Percentiles rank a stretch among this genome's conserved stretches.
Conservation (phyloP, 495 filamentous ascomycete genomes). For the Aspergillus steynii region DNA sequence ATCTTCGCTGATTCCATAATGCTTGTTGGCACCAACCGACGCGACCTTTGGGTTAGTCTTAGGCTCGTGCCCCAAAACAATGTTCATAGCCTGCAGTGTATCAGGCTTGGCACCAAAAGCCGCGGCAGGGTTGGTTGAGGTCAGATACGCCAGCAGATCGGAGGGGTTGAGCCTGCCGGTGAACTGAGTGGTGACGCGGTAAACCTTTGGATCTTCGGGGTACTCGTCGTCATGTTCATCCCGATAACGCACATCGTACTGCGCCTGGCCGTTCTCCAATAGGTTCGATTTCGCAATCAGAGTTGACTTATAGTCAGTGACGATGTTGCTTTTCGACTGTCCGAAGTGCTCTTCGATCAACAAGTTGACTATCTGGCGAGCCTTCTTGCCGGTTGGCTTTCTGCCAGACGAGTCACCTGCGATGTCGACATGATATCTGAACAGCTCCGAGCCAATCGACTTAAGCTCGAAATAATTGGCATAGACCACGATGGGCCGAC, state of each 20-base stretch:
- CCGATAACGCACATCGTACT: constrained; percentile 42
- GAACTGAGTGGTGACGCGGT: constrained; percentile 44
- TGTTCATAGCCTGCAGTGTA: constrained; percentile 54
- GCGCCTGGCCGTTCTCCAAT: constrained; percentile 12
- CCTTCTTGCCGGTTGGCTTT: constrained; percentile 52
- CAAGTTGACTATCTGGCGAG: constrained; percentile 51
- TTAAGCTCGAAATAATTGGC: constrained; percentile 65
- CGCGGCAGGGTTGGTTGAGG: constrained; percentile 44
- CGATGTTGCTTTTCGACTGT: constrained; percentile 33
- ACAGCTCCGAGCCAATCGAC: constrained; percentile 34
- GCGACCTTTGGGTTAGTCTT: constrained; percentile 34
- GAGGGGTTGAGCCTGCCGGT: constrained; percentile 48
- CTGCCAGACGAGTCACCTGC: constrained; percentile 24
- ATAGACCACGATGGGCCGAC: constrained; percentile 53
- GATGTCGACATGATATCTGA: constrained; percentile 39
- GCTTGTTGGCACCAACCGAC: constrained; percentile 42
- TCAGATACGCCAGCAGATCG: constrained; percentile 54
- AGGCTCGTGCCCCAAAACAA: constrained; percentile 45
- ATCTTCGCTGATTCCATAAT: constrained; percentile 31
- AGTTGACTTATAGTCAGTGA: constrained; percentile 60
- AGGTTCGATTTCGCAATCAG: constrained; percentile 46
- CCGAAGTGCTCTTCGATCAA: constrained; percentile 46
- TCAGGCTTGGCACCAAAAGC: constrained; percentile 41
- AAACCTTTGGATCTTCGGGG: constrained; percentile 39
- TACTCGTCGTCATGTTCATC: constrained; percentile 43